phyloP scores from a whole-genome alignment of 2,329 filamentous ascomycete genomes.

The Graphilbum ipis-grandicollis region DNA sequence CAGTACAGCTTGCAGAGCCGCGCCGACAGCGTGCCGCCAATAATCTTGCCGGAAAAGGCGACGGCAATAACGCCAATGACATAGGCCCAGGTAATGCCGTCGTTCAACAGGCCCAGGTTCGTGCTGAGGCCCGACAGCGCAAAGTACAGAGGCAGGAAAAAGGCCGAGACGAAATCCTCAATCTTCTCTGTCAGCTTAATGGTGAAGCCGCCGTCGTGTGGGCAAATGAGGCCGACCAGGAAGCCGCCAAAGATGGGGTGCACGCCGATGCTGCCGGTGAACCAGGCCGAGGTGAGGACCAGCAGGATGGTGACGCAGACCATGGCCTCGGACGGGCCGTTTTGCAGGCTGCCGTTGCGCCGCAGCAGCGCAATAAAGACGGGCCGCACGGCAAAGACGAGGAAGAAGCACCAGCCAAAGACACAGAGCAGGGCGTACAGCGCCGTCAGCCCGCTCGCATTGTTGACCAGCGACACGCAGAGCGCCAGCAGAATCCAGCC shows the following conservation, averaged over 20 bases:
- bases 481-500: conserved; percentile 87
- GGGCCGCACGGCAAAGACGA: conserved; percentile 57
- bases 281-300: conserved; percentile 64
- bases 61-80: conserved; percentile 67
- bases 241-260: conserved; percentile 94
- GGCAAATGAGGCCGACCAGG: conserved; percentile 74
- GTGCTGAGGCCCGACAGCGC: conserved; percentile 81
- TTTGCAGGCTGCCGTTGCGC: conserved; percentile 61
- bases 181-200: conserved; percentile 89
- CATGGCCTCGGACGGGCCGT: conserved; percentile 73
- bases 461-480: conserved; percentile 85
- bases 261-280: conserved; percentile 75
- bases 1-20: conserved; percentile 62
- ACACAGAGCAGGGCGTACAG: conserved; percentile 69
- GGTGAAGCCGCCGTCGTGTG: conserved; percentile 75
- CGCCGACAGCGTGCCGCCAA: conserved; percentile 66
- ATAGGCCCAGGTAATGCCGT: conserved; percentile 75
- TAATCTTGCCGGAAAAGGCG: conserved; percentile 72
- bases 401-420: conserved; percentile 58
- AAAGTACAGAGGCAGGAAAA: conserved; percentile 87
- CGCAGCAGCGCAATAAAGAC: conserved; percentile 57
- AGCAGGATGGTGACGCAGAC: conserved; percentile 70
- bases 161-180: conserved; percentile 69
- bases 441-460: conserved; percentile 62
- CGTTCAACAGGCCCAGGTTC: conserved; percentile 67